Base-by-base conservation (phyloP, 371 early-diverging fungal species). In the Mucor indicus region DNA sequence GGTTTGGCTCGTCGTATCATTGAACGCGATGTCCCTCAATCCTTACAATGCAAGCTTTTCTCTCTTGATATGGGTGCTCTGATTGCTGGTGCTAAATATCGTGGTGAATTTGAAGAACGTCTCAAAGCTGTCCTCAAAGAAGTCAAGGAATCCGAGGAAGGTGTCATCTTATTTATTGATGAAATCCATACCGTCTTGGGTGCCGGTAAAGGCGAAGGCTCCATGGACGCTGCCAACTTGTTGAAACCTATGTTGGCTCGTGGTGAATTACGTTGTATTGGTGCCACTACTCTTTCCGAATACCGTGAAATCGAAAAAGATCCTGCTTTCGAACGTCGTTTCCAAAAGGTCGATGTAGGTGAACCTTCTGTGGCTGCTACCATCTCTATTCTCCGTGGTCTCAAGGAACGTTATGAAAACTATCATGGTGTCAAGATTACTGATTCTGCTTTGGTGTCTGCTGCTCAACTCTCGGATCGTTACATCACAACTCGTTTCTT, bases 101-200 rank as follows among this genome's bases (percentile, higher is more conserved):
- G 95, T 48, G 99, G 99, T 59, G 98, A 98, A 75, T 99, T 99
- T 59, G 99, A 99, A 70, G 98, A 98, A 63, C 90, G 99, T 20
- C 81, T 99, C 38, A 99, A 98, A 79, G 86, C 91, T 0, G 90
- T 99, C 10, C 77, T 99, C 36, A 95, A 95, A 57, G 98, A 98
- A 68, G 91, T 98, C 51, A 84, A 86, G 60, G 95, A 96, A 27
- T 84, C 91, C 5, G 77, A 89, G 9, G 90, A 90, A 32, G 86
- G 89, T 24, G 84, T 96, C 33, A 98, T 99, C 55, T 72, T 99
- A 20, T 99, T 99, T 68, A 96, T 99, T 60, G 99, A 99, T 73
- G 99, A 99, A 77, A 89, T 99, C 30, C 99, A 99, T 60, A 86
- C 92, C 23, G 90, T 98, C 4, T 75, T 93, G 19, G 94, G 94